These are phyloP conservation scores for Chamaenerion angustifolium DNA, from an alignment of 345 rosid genomes.

Conservation along the genomic window DNA sequence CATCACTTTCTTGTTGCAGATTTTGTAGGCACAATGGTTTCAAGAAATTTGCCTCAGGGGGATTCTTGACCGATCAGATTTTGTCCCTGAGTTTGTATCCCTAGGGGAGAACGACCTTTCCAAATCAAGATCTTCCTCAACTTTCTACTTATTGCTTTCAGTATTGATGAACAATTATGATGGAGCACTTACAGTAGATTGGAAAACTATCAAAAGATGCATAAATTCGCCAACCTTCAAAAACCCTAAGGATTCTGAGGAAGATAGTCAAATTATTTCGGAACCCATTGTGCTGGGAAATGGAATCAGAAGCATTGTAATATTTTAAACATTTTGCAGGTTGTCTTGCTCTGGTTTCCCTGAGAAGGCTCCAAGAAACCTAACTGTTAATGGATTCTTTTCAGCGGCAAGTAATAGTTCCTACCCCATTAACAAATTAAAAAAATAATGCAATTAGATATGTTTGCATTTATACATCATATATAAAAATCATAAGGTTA, in stretches of 20 bases:
- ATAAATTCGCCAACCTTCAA: slow-evolving; percentile 65
- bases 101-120: slow-evolving; percentile 31
- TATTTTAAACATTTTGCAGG: no score
- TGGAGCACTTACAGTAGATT: slow-evolving; percentile 33
- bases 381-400: no score
- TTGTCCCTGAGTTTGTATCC: slow-evolving; percentile 35
- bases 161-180: slow-evolving; percentile 19
- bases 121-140: slow-evolving; percentile 29
- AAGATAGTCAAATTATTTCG: slow-evolving; percentile 17
- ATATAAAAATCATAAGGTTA: no score
- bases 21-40: slow-evolving; percentile 42
- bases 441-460: no score
- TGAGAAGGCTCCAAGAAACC: no score
- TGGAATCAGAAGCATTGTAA: slow-evolving; percentile 38
- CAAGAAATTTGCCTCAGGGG: slow-evolving; percentile 74
- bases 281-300: slow-evolving; percentile 39
- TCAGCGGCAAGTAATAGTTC: no score
- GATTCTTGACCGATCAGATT: slow-evolving; percentile 50
- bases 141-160: slow-evolving; percentile 79
- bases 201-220: slow-evolving; percentile 54
- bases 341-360: no score
- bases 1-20: slow-evolving; percentile 30
- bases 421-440: no score
- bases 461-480: no score
- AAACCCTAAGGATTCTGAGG: slow-evolving; percentile 19